A percentile compares a stretch with the other conserved stretches of the same genome.
Evolutionary conservation across 2,329 filamentous ascomycete genomes (phyloP).

Genomic region (Colletotrichum gigasporum): DNA sequence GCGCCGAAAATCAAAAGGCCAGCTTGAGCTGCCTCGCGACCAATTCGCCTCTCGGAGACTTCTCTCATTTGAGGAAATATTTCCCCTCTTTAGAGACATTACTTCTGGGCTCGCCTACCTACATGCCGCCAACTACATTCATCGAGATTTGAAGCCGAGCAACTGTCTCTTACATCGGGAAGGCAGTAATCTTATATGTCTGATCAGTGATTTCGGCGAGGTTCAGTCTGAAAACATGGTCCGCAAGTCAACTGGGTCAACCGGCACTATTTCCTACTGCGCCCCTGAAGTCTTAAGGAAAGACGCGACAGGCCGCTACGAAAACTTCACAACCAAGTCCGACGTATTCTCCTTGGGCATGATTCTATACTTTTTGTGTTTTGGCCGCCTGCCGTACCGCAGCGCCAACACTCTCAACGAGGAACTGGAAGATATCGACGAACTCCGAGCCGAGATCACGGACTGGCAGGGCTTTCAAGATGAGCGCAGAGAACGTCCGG

Average conservation of each 20-base stretch:
- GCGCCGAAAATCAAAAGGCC: slow-evolving; percentile 82
- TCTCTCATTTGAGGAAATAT: slow-evolving; percentile 87
- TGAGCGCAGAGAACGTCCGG: slow-evolving; percentile 76
- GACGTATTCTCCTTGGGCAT: slow-evolving; percentile 99
- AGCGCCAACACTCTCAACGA: slow-evolving; percentile 88
- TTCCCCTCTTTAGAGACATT: slow-evolving; percentile 95
- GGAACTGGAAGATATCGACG: slow-evolving; percentile 90
- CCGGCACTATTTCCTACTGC: slow-evolving; percentile 97
- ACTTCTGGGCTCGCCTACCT: slow-evolving; percentile 91
- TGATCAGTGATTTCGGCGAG: slow-evolving; percentile 98
- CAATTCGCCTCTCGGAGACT: slow-evolving; percentile 51
- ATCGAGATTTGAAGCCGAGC: slow-evolving; percentile 93
- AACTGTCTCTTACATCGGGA: slow-evolving; percentile 90
- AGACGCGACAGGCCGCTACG: slow-evolving; percentile 75
- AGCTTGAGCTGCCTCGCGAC: slow-evolving; percentile 70
- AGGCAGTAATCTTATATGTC: slow-evolving; percentile 75
- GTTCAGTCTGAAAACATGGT: slow-evolving; percentile 85
- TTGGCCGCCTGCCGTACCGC: slow-evolving; percentile 85
- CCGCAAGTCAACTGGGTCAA: slow-evolving; percentile 90
- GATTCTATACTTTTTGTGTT: slow-evolving; percentile 99
- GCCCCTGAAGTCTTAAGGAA: slow-evolving; percentile 89
- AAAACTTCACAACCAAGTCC: slow-evolving; percentile 96
- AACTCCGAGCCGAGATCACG: slow-evolving; percentile 85
- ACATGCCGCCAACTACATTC: slow-evolving; percentile 91
- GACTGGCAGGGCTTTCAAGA: slow-evolving; percentile 89